Conservation (phyloP, 768 basidiomycete genomes). For the Kwoniella botswanensis region DNA sequence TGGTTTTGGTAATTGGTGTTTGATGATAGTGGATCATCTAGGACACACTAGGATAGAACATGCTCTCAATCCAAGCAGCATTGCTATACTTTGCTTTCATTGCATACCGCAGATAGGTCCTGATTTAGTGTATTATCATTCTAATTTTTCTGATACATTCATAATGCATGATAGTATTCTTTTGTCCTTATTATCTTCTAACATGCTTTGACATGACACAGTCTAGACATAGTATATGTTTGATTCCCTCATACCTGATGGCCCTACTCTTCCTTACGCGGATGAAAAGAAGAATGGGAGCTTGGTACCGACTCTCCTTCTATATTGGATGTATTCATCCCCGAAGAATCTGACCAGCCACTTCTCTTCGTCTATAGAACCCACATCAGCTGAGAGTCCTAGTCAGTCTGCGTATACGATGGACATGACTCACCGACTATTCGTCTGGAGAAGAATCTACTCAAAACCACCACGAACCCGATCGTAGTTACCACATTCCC, state of each 20-base stretch:
- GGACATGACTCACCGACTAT: slow-evolving; percentile 69
- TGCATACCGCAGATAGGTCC: neutral
- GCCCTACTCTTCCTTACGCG: neutral
- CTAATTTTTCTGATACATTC: neutral
- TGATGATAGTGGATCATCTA: too few species aligned
- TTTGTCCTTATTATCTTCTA: neutral
- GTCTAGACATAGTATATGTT: neutral
- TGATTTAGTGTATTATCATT: neutral
- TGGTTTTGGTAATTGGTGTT: neutral
- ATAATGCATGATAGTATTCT: neutral
- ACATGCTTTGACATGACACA: neutral
- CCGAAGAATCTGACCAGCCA: slow-evolving; percentile 87
- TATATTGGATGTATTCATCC: slow-evolving; percentile 78
- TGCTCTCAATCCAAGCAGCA: too few species aligned
- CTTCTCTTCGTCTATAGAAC: slow-evolving; percentile 73
- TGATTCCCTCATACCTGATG: neutral
- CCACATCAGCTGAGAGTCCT: neutral
- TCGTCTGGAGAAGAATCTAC: slow-evolving; percentile 83
- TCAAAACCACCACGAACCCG: slow-evolving; percentile 71
- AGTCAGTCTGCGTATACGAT: too few species aligned
- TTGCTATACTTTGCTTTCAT: neutral
- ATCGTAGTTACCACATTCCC: slow-evolving; percentile 80
- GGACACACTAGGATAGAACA: too few species aligned
- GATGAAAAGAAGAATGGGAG: slow-evolving; percentile 65
- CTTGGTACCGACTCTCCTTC: slow-evolving; percentile 75